These are phyloP conservation scores for Nicotiana tomentosiformis DNA, from an alignment of 257 asterid genomes.

Conservation along the genomic window DNA sequence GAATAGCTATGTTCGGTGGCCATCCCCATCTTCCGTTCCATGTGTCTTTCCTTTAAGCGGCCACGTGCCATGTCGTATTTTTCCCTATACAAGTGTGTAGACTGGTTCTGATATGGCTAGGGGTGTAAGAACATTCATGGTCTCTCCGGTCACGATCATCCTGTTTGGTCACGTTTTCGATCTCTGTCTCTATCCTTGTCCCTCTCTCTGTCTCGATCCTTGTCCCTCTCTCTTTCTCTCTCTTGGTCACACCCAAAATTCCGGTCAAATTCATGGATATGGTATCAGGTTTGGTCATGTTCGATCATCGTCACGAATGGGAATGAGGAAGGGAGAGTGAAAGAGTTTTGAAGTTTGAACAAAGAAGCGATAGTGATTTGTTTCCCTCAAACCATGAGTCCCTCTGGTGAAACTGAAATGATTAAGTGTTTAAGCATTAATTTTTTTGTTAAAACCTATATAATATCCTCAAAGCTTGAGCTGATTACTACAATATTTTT, in stretches of 20 bases:
- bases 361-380: no score
- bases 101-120: conserved; percentile 58
- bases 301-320: background rate
- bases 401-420: no score
- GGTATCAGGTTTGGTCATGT: background rate
- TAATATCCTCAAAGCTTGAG: no score
- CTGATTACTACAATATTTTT: no score
- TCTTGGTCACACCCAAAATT: conserved; percentile 33
- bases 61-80: no score
- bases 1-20: no score
- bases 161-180: conserved; percentile 36
- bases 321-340: background rate
- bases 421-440: no score
- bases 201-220: conserved; percentile 33
- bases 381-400: no score
- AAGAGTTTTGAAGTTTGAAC: no score
- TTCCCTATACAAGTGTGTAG: conserved; percentile 21
- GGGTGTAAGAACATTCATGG: conserved; percentile 72
- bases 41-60: no score
- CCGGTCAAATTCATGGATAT: background rate
- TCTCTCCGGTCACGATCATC: conserved; percentile 34
- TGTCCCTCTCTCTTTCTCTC: conserved; percentile 48
- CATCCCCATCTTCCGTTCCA: no score
- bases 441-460: no score
- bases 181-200: conserved; percentile 40